Percentiles rank a stretch among this genome's conserved stretches.
These are phyloP conservation scores for Thermochaetoides dissita DNA, from an alignment of 2,329 filamentous ascomycete species.

Conservation along the genomic window DNA sequence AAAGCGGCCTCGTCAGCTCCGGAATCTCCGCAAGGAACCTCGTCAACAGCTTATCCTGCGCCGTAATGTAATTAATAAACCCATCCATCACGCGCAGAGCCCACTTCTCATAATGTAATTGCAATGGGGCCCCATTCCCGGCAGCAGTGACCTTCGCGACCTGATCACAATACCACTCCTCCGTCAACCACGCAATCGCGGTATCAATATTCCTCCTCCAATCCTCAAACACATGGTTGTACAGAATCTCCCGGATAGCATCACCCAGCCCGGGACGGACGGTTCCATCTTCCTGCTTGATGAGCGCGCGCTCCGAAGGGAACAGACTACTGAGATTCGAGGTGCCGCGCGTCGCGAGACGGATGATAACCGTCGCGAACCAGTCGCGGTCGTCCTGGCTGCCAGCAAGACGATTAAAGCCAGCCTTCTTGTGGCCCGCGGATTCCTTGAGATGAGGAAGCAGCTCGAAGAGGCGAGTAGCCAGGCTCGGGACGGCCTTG, in stretches of 20 bases:
- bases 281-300: slow-evolving; percentile 43
- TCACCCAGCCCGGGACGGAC: slow-evolving; percentile 40
- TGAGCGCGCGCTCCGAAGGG: slow-evolving; percentile 7
- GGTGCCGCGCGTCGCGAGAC: slow-evolving; percentile 67
- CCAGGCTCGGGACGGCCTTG: slow-evolving; percentile 60
- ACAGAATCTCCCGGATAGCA: slow-evolving; percentile 66
- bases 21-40: slow-evolving; percentile 88
- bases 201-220: slow-evolving; percentile 81
- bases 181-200: slow-evolving; percentile 85
- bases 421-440: slow-evolving; percentile 40
- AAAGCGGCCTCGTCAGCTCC: slow-evolving; percentile 55
- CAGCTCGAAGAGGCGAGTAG: slow-evolving; percentile 65
- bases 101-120: slow-evolving; percentile 65
- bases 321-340: slow-evolving; percentile 19
- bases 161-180: slow-evolving; percentile 94
- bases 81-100: slow-evolving; percentile 71
- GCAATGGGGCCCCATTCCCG: slow-evolving; percentile 24
- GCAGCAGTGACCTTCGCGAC: slow-evolving; percentile 27
- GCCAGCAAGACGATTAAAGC: slow-evolving; percentile 72
- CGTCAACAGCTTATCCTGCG: slow-evolving; percentile 77
- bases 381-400: slow-evolving; percentile 75
- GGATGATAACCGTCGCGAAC: slow-evolving; percentile 78
- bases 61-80: slow-evolving; percentile 80
- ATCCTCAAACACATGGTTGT: slow-evolving; percentile 78
- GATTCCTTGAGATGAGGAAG: slow-evolving; percentile 60